A percentile compares a stretch with the other conserved stretches of the same genome.
These are phyloP conservation scores for Dillenia suffruticosa DNA, from an alignment of 164 flowering plant genomes.

Conservation along the genomic window DNA sequence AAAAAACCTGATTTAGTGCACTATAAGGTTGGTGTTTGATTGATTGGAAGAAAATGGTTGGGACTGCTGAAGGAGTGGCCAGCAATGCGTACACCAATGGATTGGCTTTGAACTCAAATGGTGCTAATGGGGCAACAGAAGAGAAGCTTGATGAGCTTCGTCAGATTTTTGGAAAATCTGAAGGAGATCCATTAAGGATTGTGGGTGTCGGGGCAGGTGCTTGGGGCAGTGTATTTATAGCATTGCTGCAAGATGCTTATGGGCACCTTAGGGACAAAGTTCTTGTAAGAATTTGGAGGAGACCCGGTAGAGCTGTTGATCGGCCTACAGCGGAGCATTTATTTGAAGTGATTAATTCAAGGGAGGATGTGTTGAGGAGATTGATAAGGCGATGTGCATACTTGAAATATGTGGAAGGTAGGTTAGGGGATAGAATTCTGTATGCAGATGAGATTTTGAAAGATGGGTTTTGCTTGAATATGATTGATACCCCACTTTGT, in stretches of 20 bases:
- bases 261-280: constrained; percentile 75
- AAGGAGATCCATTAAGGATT: constrained; percentile 69
- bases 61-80: too few species aligned
- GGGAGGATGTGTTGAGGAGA: constrained; percentile 84
- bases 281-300: constrained; percentile 81
- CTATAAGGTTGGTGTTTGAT: too few species aligned
- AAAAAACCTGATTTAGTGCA: too few species aligned
- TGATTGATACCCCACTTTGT: constrained; percentile 88
- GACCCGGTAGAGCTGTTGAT: constrained; percentile 73
- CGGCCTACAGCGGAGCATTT: constrained; percentile 75
- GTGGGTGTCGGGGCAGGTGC: constrained; percentile 93
- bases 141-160: constrained; percentile 67
- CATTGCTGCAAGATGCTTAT: constrained; percentile 78
- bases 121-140: too few species aligned
- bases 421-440: constrained; percentile 73
- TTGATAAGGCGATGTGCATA: constrained; percentile 84
- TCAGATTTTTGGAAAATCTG: constrained; percentile 59
- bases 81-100: too few species aligned
- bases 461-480: constrained; percentile 90
- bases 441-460: constrained; percentile 84
- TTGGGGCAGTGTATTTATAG: constrained; percentile 92
- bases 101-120: too few species aligned
- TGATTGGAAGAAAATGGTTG: too few species aligned
- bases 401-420: constrained; percentile 83
- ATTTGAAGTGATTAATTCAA: constrained; percentile 86